Base-by-base conservation (phyloP, 2,329 filamentous ascomycete genomes). In the Microsporum audouinii region DNA sequence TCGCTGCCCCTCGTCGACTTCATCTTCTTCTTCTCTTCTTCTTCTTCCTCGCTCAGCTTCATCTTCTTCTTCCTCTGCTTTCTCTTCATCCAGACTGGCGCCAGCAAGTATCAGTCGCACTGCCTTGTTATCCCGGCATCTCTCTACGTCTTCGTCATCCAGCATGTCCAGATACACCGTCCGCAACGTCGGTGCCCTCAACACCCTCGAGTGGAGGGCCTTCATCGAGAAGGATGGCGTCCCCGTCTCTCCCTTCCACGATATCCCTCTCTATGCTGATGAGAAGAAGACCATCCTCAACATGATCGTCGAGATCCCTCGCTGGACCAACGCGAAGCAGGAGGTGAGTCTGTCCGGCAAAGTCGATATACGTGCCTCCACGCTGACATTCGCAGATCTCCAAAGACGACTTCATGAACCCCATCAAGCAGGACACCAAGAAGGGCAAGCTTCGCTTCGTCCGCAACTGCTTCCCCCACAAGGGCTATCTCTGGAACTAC, bases 401-500 rank as follows among this genome's bases (percentile, higher is more conserved):
- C 82, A 97, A 97, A 84, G 91, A 97, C 75, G 94, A 99, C 79
- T 84, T 88, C 73, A 87, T 97, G 76, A 97, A 96, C 84, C 92
- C 92, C 75, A 96, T 96, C 83, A 96, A 96, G 87, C 94, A 99
- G 83, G 94, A 99, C 77, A 85, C 86, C 78, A 97, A 99, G 88
- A 97, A 99, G 85, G 94, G 92, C 84, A 97, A 96, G 85, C 91
- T 97, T 72, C 89, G 94, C 74, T 99, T 88, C 77, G 94, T 99
- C 76, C 91, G 94, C 81, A 99, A 99, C 88, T 99, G 94, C 87
- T 99, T 99, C 85, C 94, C 94, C 71, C 94, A 99, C 88, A 97
- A 99, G 86, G 94, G 94, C 69, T 99, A 99, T 80, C 89, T 99
- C 71, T 99, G 94, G 94, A 99, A 99, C 86, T 99, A 99, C 80